Evolutionary conservation across 345 rosid species (phyloP).

Genomic region (Orychophragmus violaceus): DNA sequence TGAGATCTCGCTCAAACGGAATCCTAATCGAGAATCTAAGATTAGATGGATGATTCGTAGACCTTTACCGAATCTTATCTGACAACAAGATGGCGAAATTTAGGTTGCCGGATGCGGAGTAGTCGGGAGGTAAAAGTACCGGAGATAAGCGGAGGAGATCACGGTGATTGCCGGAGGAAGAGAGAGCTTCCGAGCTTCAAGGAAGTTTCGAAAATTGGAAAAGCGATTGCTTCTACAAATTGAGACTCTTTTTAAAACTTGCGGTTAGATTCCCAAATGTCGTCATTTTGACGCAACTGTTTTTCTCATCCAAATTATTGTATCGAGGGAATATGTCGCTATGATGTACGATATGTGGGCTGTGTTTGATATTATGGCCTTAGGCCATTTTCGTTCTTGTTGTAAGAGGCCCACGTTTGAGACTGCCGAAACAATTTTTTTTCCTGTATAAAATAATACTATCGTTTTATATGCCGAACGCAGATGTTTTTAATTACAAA

Average conservation of each 20-base stretch:
- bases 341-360: no score
- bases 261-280: constrained; percentile 32
- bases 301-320: constrained; percentile 13
- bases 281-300: constrained; percentile 36
- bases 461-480: no score
- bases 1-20: constrained; percentile 2
- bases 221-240: constrained; percentile 30
- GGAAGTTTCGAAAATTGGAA: not conserved
- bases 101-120: not conserved
- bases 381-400: not conserved
- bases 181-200: constrained; percentile 21
- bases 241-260: no score
- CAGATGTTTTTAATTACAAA: no score
- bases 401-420: no score
- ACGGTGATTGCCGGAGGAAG: constrained; percentile 1
- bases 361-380: not conserved
- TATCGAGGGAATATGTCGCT: no score
- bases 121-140: not conserved
- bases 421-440: no score
- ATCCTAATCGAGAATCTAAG: not conserved
- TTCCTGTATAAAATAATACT: no score
- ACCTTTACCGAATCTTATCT: not conserved
- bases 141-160: constrained; percentile 3
- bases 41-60: constrained; percentile 19
- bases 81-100: constrained; percentile 6